phyloP scores from a whole-genome alignment of 345 rosid genomes.

The Hypericum perforatum region DNA sequence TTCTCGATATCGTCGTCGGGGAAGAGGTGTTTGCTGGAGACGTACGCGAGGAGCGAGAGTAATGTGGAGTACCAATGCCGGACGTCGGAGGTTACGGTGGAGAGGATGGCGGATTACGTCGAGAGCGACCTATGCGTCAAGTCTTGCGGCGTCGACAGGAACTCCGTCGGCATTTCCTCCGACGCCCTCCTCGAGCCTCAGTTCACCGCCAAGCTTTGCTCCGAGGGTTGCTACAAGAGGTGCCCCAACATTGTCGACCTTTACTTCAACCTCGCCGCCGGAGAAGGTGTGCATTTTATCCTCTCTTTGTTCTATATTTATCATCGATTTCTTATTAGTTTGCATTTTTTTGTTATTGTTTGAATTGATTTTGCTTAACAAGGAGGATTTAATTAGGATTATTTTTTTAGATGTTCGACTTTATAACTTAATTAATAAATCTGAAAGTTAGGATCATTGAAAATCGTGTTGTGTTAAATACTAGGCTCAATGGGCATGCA shows the following conservation, averaged over 20 bases:
- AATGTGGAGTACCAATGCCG: constrained; percentile 58
- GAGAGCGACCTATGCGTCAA: constrained; percentile 68
- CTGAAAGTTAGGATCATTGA: no score
- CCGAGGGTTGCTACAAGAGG: constrained; percentile 48
- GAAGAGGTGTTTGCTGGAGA: constrained; percentile 81
- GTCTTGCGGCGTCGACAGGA: constrained; percentile 79
- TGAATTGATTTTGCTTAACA: no score
- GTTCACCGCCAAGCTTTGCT: constrained; percentile 75
- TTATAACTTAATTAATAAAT: no score
- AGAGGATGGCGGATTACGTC: constrained; percentile 54
- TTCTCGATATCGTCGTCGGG: constrained; percentile 65
- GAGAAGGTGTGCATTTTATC: constrained; percentile 54
- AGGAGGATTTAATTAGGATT: no score
- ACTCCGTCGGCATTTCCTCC: constrained; percentile 77
- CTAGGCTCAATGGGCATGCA: no score
- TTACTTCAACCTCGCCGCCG: constrained; percentile 87
- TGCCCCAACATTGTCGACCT: constrained; percentile 95
- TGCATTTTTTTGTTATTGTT: not conserved
- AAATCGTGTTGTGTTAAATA: no score
- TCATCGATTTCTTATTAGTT: not conserved
- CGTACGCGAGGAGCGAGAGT: constrained; percentile 20
- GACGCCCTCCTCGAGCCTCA: constrained; percentile 74
- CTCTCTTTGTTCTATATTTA: not conserved
- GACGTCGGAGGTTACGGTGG: constrained; percentile 74
- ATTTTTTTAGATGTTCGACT: no score